Percentiles rank a stretch among this genome's conserved stretches.
Evolutionary conservation across 2,329 filamentous ascomycete species (phyloP).

Genomic region (Paracorniculantispora psalliotae): DNA sequence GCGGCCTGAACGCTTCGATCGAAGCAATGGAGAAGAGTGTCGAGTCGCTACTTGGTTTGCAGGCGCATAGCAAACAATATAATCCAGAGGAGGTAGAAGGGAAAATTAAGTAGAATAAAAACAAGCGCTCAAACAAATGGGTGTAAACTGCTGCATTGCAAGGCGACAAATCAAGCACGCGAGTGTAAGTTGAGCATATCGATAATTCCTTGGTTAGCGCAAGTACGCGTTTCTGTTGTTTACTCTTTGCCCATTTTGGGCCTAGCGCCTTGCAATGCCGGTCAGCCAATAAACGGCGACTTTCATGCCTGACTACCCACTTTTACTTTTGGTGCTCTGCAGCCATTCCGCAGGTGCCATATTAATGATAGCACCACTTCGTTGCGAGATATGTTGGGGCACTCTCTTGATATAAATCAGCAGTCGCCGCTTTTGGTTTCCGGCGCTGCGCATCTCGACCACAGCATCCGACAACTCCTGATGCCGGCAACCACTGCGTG

Average conservation of each 20-base stretch:
- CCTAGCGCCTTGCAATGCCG: conserved; percentile 22
- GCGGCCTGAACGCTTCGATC: background rate
- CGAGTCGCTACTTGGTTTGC: conserved; percentile 16
- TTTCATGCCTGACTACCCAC: background rate
- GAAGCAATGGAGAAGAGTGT: background rate
- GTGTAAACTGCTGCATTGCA: background rate
- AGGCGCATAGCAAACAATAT: background rate
- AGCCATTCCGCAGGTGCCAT: background rate
- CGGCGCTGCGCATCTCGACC: background rate
- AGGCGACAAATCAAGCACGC: background rate
- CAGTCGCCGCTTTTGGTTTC: background rate
- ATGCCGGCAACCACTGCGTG: background rate
- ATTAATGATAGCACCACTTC: background rate
- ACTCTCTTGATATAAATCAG: background rate
- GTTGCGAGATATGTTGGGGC: background rate
- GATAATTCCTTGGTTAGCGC: conserved; percentile 11
- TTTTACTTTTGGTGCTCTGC: background rate
- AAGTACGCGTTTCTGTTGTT: conserved; percentile 34
- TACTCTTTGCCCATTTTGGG: conserved; percentile 35
- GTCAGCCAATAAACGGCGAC: background rate
- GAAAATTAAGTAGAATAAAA: background rate
- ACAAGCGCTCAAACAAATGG: conserved; percentile 14
- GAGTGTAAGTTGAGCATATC: background rate
- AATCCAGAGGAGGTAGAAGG: background rate
- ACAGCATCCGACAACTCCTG: background rate